These are phyloP conservation scores for Cyclotella atomus DNA, from an alignment of 108 stramenopile species.

Conservation along the genomic window DNA sequence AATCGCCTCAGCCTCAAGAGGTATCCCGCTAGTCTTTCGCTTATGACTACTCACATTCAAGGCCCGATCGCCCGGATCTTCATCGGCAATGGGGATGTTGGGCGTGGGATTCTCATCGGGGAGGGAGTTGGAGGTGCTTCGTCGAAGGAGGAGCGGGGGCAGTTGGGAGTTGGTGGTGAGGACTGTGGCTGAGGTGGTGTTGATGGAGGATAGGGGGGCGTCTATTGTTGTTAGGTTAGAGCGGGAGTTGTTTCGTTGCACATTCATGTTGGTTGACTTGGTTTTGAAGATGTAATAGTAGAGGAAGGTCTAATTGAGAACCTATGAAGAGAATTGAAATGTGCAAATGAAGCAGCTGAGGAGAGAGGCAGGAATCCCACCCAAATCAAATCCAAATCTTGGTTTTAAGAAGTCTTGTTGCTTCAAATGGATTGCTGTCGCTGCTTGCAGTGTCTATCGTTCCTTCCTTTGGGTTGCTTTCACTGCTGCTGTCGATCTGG, in stretches of 20 bases:
- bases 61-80: conserved; percentile 19
- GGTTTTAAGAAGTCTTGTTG: too few species aligned
- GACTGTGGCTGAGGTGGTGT: conserved; percentile 8
- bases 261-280: neutral
- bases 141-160: conserved; percentile 21
- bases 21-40: conserved; percentile 24
- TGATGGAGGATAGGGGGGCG: neutral
- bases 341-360: too few species aligned
- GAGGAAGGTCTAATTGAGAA: too few species aligned
- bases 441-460: too few species aligned
- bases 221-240: neutral
- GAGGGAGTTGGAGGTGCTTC: conserved; percentile 2
- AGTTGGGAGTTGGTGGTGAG: neutral
- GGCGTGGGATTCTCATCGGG: conserved; percentile 6
- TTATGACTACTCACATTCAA: conserved; percentile 25
- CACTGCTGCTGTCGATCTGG: too few species aligned
- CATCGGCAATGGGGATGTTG: conserved; percentile 33
- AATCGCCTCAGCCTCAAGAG: conserved; percentile 18
- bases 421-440: too few species aligned
- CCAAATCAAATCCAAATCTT: too few species aligned
- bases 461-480: too few species aligned
- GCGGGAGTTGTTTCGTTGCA: conserved; percentile 2
- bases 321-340: too few species aligned
- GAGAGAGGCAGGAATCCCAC: too few species aligned
- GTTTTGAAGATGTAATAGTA: too few species aligned